Conservation (phyloP, 352 stramenopile genomes). For the Globisporangium spinosum region DNA sequence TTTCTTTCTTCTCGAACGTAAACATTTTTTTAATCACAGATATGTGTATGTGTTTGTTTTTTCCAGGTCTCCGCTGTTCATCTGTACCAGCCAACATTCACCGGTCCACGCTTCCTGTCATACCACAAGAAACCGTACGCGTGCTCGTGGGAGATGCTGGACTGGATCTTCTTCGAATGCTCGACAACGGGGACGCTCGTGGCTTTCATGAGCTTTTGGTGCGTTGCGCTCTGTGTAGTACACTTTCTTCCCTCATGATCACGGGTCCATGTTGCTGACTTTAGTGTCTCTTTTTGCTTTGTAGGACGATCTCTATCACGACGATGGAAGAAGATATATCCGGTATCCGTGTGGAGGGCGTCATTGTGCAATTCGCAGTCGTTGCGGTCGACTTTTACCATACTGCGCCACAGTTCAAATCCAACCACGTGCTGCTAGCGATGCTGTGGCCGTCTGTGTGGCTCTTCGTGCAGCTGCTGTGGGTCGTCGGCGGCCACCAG, state of each 20-base stretch:
- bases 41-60: background rate
- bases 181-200: slow-evolving; percentile 43
- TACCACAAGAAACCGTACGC: slow-evolving; percentile 45
- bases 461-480: slow-evolving; percentile 55
- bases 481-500: slow-evolving; percentile 53
- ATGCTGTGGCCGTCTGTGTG: slow-evolving; percentile 52
- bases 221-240: slow-evolving; percentile 24
- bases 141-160: slow-evolving; percentile 61
- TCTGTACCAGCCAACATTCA: slow-evolving; percentile 53
- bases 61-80: slow-evolving; percentile 44
- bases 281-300: slow-evolving; percentile 1
- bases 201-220: slow-evolving; percentile 54
- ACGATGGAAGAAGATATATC: slow-evolving; percentile 30
- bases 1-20: no score
- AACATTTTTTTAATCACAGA: no score
- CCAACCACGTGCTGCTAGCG: slow-evolving; percentile 57
- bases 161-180: slow-evolving; percentile 65
- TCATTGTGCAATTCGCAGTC: slow-evolving; percentile 42
- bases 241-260: no score
- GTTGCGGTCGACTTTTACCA: slow-evolving; percentile 57
- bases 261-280: background rate
- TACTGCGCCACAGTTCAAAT: slow-evolving; percentile 53
- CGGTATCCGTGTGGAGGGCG: slow-evolving; percentile 29
- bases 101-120: slow-evolving; percentile 52
- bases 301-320: slow-evolving; percentile 38